Base-by-base conservation (phyloP, 2,329 filamentous ascomycete genomes). In the Bipolaris oryzae region DNA sequence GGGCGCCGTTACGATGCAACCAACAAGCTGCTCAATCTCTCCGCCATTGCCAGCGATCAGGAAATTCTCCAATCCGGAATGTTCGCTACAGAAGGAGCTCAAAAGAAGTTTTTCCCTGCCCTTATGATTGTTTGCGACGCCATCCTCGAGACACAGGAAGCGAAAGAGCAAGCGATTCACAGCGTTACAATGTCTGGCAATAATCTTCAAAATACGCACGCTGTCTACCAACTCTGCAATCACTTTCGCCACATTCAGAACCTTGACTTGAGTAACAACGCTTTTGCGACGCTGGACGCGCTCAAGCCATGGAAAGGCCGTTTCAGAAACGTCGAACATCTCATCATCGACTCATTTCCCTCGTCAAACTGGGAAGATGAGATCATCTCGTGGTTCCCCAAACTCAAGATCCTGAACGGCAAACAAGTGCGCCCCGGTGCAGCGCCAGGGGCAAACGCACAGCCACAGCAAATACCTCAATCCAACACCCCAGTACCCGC, bases 91-190 rank as follows among this genome's bases (percentile, higher is more conserved):
- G 85, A 84, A 56, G 86, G 88, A 3, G 88, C 87, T 1, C 87
- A 90, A 43, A 85, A 89, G 61, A 99, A 97, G 75, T 90, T 96
- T 60, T 97, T 98, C 78, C 91, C 90, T 50, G 94, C 91, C 1
- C 82, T 98, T 60, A 96, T 98, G 90, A 87, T 86, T 57, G 87
- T 97, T 44, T 92, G 91, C 73, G 88, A 96, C 50, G 80, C 86
- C 58, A 84, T 89, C 16, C 96, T 96, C 79, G 87, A 89, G 64
- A 88, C 84, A 2, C 73, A 84, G 11, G 82, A 88, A 58, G 87
- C 89, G 47, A 93, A 93, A 74, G 85, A 87, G 47, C 88, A 92
- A 44, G 89, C 89, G 4, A 89, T 99, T 46, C 81, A 89, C 62
- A 94, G 91, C 70, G 88, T 98, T 67, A 91, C 89, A 35, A 84